A percentile compares a stretch with the other conserved stretches of the same genome.
Evolutionary conservation across 345 rosid species (phyloP).

Genomic region (Mercurialis annua): DNA sequence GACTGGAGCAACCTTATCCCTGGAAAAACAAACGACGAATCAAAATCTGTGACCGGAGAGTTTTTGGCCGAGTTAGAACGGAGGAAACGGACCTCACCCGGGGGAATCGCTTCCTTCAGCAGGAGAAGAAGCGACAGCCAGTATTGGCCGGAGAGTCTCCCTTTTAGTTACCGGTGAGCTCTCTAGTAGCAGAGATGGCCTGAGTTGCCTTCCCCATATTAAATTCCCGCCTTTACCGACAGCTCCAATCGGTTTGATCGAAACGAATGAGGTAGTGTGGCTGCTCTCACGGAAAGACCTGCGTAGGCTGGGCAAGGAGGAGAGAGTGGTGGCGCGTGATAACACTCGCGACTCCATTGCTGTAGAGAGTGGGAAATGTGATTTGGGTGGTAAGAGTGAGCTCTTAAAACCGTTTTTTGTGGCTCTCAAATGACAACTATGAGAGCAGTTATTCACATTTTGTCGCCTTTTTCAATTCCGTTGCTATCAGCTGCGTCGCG

Average conservation of each 20-base stretch:
- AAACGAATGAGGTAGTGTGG: constrained; percentile 25
- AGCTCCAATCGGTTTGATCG: constrained; percentile 47
- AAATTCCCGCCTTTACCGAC: constrained; percentile 71
- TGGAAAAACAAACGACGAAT: constrained; percentile 37
- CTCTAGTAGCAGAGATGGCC: constrained; percentile 65
- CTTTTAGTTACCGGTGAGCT: constrained; percentile 30
- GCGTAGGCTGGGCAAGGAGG: constrained; percentile 41
- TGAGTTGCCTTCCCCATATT: constrained; percentile 81
- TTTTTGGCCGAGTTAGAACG: constrained; percentile 38
- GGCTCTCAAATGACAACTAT: constrained; percentile 5
- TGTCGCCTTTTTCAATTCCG: constrained; percentile 4
- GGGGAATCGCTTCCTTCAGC: constrained; percentile 86
- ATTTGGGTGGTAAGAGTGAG: constrained; percentile 11
- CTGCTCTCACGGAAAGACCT: constrained; percentile 31
- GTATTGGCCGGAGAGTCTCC: constrained; percentile 45
- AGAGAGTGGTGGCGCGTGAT: constrained; percentile 53
- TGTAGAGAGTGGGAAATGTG: constrained; percentile 22
- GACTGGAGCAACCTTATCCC: constrained; percentile 55
- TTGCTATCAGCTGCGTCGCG: constrained; percentile 3
- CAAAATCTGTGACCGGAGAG: constrained; percentile 20
- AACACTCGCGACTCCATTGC: constrained; percentile 85
- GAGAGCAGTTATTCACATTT: constrained; percentile 2
- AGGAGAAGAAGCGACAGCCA: constrained; percentile 65
- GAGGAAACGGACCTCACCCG: constrained; percentile 93
- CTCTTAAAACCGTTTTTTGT: constrained; percentile 18